Evolutionary conservation across 2,329 filamentous ascomycete species (phyloP), one percentile per base, ranked within the genome.

Genomic region (Colletotrichum brevisporum): DNA sequence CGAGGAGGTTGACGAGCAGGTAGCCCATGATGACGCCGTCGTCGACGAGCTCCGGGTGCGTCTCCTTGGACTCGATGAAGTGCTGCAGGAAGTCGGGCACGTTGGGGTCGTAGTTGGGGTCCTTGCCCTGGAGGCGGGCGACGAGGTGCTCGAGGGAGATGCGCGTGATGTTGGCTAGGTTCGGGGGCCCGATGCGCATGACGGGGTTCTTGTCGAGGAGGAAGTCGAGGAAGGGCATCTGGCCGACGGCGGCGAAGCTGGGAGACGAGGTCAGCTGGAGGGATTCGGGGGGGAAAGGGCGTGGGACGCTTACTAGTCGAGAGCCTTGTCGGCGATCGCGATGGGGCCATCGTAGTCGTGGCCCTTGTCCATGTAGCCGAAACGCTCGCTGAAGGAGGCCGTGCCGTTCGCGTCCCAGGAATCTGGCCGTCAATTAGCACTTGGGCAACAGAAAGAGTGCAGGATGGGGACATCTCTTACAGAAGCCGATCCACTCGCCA

Each of bases 351-450:
- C 77, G 63, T 81, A 73, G 66, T 85, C 83, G 2, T 70, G 64
- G 4, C 78, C 75, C 15, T 77, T 71, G 39, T 83, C 73, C 57
- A 84, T 74, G 71, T 83, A 84, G 4, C 83, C 82, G 63, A 83
- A 81, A 60, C 77, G 77, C 9, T 76, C 74, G n/a, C 82, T 78
- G 53, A 83, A 84, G 26, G 77, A 79, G 21, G 82, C 69, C 45
- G 79, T 77, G 18, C 82, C 80, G 26, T 83, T 76, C 16, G 82
- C 77, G 63, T 85, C 82, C 76, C 81, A 83, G 12, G 82, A 64
- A 26, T 69, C 76, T 77, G 27, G 27, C n/a, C n/a, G 6, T 80
- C 73, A 1, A 75, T 76, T 45, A 31, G 54, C 18, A 12, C 6
- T 5, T 1, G 27, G 6, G 18, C 21, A n/a, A 43, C 39, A 6